Percentiles rank a stretch among this genome's conserved stretches.
These are phyloP conservation scores for Blastobotrys petasosporus DNA, from an alignment of 1,139 yeast genomes.

Conservation along the genomic window DNA sequence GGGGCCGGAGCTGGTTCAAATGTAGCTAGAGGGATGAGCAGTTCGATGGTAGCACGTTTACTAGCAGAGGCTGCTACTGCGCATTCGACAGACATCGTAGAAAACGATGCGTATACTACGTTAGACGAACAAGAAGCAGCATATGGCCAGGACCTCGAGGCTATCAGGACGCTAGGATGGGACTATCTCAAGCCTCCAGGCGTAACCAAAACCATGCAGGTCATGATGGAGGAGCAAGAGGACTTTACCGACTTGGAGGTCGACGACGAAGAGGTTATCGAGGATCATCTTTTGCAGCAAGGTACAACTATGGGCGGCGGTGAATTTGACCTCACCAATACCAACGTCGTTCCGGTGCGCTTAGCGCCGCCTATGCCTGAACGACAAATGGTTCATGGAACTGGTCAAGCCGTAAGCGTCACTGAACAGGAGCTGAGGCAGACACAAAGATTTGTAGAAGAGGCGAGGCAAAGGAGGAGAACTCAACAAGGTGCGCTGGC, in stretches of 20 bases:
- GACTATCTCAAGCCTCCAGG: slow-evolving; percentile 25
- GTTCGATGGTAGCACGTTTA: too few relatives aligned
- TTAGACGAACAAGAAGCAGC: slow-evolving; percentile 11
- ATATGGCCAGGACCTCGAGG: slow-evolving; percentile 15
- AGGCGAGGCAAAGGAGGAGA: too few relatives aligned
- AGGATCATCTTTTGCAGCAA: slow-evolving; percentile 6
- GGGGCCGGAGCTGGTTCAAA: not conserved
- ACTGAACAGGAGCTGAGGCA: too few relatives aligned
- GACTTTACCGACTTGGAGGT: slow-evolving; percentile 15
- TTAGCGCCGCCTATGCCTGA: too few relatives aligned
- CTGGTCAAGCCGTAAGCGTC: too few relatives aligned
- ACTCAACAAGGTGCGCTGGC: too few relatives aligned
- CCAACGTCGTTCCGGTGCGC: not conserved
- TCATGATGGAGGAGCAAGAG: slow-evolving; percentile 20
- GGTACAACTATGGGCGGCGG: slow-evolving; percentile 18
- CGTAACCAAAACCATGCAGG: slow-evolving; percentile 21
- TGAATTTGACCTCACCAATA: slow-evolving; percentile 20
- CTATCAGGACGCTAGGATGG: slow-evolving; percentile 25
- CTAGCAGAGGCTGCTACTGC: not conserved
- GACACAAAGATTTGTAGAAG: too few relatives aligned
- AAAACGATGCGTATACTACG: not conserved
- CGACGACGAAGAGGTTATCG: slow-evolving; percentile 18
- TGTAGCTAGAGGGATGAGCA: not conserved
- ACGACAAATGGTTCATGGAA: too few relatives aligned
- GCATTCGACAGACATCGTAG: not conserved